Percentiles rank a stretch among this genome's conserved stretches.
These are phyloP conservation scores for Smallanthus sonchifolius DNA, from an alignment of 129 eudicot genomes.

Conservation along the genomic window DNA sequence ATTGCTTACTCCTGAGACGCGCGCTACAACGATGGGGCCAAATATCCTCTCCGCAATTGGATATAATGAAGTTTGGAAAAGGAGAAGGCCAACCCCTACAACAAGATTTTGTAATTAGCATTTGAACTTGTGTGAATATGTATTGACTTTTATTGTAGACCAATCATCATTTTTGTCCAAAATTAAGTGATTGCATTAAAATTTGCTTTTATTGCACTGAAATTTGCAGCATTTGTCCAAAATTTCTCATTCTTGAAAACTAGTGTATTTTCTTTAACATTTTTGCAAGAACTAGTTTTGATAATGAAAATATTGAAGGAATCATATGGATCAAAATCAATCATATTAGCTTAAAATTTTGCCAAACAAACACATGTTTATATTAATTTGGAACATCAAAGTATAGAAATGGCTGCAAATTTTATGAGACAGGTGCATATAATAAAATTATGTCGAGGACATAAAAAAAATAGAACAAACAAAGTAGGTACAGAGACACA, in stretches of 20 bases:
- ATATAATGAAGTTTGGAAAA: slow-evolving; percentile 61
- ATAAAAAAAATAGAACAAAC: neutral
- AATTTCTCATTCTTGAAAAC: neutral
- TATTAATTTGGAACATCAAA: neutral
- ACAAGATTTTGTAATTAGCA: neutral
- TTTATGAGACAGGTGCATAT: neutral
- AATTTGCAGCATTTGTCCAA: neutral
- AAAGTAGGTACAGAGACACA: neutral
- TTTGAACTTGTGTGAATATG: neutral
- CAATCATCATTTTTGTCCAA: too few relatives aligned
- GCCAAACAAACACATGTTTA: neutral
- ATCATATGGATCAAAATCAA: too few relatives aligned
- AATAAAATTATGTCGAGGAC: neutral
- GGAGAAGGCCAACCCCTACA: slow-evolving; percentile 71
- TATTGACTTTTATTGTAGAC: too few relatives aligned
- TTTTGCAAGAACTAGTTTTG: neutral
- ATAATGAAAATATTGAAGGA: too few relatives aligned
- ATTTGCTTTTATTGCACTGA: neutral
- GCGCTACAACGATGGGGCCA: slow-evolving; percentile 59
- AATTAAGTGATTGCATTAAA: neutral
- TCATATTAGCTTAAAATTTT: neutral
- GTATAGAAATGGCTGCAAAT: neutral
- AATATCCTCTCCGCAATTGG: slow-evolving; percentile 47
- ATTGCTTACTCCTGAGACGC: slow-evolving; percentile 59
- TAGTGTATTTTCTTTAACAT: neutral